Evolutionary conservation across 2,329 filamentous ascomycete species (phyloP).

Genomic region (Phoma sp.): DNA sequence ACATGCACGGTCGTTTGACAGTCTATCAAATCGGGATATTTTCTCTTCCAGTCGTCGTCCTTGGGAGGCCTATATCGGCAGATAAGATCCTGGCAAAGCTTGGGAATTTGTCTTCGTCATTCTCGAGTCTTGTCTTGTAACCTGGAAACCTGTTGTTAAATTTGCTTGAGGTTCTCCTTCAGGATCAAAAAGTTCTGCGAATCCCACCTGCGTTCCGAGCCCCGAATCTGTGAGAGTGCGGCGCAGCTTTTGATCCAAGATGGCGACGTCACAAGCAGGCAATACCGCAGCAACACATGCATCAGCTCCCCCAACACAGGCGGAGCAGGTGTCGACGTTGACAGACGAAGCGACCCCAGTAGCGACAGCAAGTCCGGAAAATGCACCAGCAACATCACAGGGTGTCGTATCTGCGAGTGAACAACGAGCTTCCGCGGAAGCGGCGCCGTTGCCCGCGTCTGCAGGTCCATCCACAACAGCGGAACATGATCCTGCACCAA

Average conservation of each 20-base stretch:
- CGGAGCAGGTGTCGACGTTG: background rate
- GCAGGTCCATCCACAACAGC: conserved; percentile 4
- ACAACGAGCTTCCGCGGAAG: conserved; percentile 1
- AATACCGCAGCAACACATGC: background rate
- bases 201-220: conserved; percentile 5
- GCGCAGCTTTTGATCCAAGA: conserved; percentile 1
- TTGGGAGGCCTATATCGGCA: background rate
- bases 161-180: too few relatives aligned
- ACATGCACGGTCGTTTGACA: background rate
- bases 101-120: background rate
- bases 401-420: background rate
- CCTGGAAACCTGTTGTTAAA: too few relatives aligned
- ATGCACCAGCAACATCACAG: background rate
- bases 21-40: background rate
- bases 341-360: background rate
- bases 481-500: conserved; percentile 13
- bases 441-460: background rate
- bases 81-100: background rate
- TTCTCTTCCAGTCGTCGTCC: background rate
- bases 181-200: background rate
- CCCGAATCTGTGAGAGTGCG: conserved; percentile 5
- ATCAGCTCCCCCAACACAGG: background rate
- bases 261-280: conserved; percentile 6
- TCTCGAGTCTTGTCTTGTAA: background rate
- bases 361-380: background rate